Evolutionary conservation across 1,284 basidiomycete species (phyloP).

Genomic region (Rhodotorula sp.): DNA sequence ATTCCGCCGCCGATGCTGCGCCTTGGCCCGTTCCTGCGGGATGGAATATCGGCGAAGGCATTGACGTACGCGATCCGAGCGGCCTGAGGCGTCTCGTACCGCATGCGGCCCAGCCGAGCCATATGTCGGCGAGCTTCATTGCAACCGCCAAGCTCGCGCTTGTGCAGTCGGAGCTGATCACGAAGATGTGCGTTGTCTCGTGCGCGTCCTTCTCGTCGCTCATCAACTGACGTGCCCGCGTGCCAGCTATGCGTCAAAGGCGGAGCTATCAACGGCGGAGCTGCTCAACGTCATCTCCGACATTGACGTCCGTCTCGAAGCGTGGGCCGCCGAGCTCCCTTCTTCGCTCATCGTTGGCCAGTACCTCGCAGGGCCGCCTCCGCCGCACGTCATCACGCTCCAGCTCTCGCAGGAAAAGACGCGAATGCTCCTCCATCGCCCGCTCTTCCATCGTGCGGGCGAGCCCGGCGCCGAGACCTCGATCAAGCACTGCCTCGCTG

Average conservation of each 20-base stretch:
- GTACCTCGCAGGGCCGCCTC: slow-evolving; percentile 48
- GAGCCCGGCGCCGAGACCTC: slow-evolving; percentile 34
- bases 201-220: neutral
- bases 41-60: neutral
- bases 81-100: neutral
- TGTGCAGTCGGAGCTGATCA: neutral
- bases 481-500: slow-evolving; percentile 60
- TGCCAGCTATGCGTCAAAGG: neutral
- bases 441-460: slow-evolving; percentile 61
- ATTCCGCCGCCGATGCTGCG: slow-evolving; percentile 32
- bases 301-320: neutral
- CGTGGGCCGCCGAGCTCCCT: neutral
- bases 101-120: neutral
- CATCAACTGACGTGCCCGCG: neutral
- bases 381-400: slow-evolving; percentile 65
- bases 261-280: neutral
- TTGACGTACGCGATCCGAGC: neutral
- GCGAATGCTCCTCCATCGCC: slow-evolving; percentile 65
- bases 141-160: neutral
- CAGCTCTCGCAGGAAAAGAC: slow-evolving; percentile 67
- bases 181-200: neutral
- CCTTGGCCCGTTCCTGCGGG: slow-evolving; percentile 6
- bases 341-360: neutral
- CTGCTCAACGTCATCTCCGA: neutral
- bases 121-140: neutral